Base-by-base conservation (phyloP, 2,329 filamentous ascomycete species). In the Epichloe aotearoae region DNA sequence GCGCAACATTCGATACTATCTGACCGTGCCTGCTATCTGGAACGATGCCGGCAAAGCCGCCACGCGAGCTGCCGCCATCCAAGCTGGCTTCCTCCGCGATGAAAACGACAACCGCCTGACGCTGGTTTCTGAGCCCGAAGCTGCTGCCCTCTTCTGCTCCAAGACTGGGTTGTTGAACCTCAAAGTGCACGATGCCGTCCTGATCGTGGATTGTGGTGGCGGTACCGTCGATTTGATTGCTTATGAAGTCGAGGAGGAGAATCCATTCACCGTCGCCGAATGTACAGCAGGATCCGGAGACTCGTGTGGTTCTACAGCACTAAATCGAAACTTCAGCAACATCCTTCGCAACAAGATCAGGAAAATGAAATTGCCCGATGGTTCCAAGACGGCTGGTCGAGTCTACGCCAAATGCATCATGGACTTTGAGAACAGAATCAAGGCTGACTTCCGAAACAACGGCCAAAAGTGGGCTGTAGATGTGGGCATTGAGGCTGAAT, bases 361-460 rank as follows among this genome's bases (percentile, higher is more conserved):
- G 59, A 97, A 97, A 76, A 97, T 97, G 93, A 97, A 97, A 72
- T 76, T 98, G 44, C 90, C 93, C 1, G 91, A 97, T 64, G 91
- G 90, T 45, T 96, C 91, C 59, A 94, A 91, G 72, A 97, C 89
- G 3, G 91, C 93, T n/a, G 91, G 91, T 42, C 89, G 91, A 69
- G 93, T 98, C 50, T 97, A 97, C 68, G 91, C 91, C 58, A 97
- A 97, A 73, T 97, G 91, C 68, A 97, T 98, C 70, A 97, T 97
- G 91, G 93, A 98, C 70, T 98, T 98, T 62, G 93, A 98, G 74
- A 97, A 97, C 79, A 79, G 93, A 67, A 96, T 98, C 79, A 98
- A 98, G 77, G 93, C 93, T 47, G 93, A 97, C 69, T 98, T 98
- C 83, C 83, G 93, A 57, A 97, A 97, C 74, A 97, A 96, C 68